Evolutionary conservation across 768 basidiomycete genomes (phyloP), one percentile per base, ranked within the genome.

Genomic region (Chalciporus piperatus): DNA sequence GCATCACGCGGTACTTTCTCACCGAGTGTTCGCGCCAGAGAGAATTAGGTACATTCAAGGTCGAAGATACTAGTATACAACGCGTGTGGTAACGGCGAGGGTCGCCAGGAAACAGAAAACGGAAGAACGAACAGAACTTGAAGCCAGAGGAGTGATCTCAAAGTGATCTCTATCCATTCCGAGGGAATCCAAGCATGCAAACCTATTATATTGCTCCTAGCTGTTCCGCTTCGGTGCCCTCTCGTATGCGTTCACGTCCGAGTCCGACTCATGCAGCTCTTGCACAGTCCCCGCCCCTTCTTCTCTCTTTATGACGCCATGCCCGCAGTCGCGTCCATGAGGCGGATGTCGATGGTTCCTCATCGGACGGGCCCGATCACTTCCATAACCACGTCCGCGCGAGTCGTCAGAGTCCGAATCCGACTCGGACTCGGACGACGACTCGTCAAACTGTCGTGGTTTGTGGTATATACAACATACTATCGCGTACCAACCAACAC

Each of bases 381-480:
- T 33, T 11, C 38, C 23, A n/a, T 41, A 35, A 16, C 19, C 19
- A 13, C 45, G 50, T n/a, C 47, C 52, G n/a, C 41, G 22, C 7
- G 33, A 47, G 12, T 28, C 8, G 28, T 54, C 52, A 20, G 65
- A 62, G n/a, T 67, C 69, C 0, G 68, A 61, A 33, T 68, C 75
- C 0, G 71, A 69, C 45, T 79, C 84, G 0, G 80, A 81, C 38
- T 80, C 79, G 30, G 83, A 83, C 0, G 85, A 89, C 1, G 91
- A 92, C 63, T 93, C 91, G 70, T 92, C 91, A 55, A 91, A 93
- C 45, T 63, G 72, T 50, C 80, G 78, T 1, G 87, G 86, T 64
- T 87, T 89, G 65, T 93, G 91, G 63, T 94, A 96, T 62, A 98
- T 96, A 68, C 94, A 98, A 67, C 94, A 98, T 45, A 97, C 94